phyloP scores from a whole-genome alignment of 257 asterid species.

The Solanum pimpinellifolium region DNA sequence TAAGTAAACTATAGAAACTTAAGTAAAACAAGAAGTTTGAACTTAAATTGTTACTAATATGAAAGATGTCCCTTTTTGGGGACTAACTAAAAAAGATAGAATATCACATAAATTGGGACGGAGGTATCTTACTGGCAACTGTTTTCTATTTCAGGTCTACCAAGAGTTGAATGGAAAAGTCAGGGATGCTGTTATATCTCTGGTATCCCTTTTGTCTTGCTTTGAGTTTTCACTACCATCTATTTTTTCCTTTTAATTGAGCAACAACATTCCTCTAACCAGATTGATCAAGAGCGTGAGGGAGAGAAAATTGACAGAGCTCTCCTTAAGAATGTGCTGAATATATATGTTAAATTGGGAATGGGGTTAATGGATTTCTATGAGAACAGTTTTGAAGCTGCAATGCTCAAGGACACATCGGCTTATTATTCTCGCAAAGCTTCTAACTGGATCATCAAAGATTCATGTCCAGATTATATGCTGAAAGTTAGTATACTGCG shows the following conservation, averaged over 20 bases:
- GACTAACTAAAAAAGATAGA: background rate
- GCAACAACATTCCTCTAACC: constrained; percentile 1
- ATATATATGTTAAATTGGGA: constrained; percentile 94
- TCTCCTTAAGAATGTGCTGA: constrained; percentile 73
- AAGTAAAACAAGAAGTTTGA: background rate
- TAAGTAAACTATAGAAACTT: background rate
- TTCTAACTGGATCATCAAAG: constrained; percentile 92
- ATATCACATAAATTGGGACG: background rate
- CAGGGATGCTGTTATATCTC: constrained; percentile 86
- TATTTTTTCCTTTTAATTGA: background rate
- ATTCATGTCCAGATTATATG: constrained; percentile 98
- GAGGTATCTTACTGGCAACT: background rate
- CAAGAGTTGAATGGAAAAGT: constrained; percentile 68
- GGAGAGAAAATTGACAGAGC: constrained; percentile 97
- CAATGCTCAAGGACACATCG: constrained; percentile 75
- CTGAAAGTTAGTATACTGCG: constrained; percentile 38
- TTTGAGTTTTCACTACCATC: background rate
- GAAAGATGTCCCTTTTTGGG: background rate
- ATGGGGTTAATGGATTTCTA: constrained; percentile 85
- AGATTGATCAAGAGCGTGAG: constrained; percentile 97
- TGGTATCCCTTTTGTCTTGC: constrained; percentile 36
- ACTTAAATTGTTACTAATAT: background rate
- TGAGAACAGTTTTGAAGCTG: constrained; percentile 79
- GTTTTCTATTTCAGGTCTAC: constrained; percentile 58
- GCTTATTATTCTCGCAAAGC: constrained; percentile 97